Evolutionary conservation across 306 rosid genomes (phyloP), one percentile per base, ranked within the genome.

Genomic region (Ormosia semicastrata): DNA sequence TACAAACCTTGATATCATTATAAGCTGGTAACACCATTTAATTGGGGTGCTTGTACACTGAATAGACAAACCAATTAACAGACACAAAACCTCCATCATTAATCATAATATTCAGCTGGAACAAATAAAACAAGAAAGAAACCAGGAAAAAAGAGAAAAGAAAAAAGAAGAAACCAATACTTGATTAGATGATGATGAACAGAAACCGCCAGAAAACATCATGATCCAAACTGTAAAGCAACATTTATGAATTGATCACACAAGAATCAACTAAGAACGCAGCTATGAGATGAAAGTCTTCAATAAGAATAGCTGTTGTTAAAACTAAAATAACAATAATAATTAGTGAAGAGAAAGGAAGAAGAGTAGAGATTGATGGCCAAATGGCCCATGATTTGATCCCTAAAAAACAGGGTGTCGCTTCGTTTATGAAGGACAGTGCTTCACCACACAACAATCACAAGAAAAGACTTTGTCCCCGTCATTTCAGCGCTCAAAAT

Each of bases 341-440:
- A 52, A 62, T 29, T 50, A 81, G 36, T 34, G 59, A 71, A 47
- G 3, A 18, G 5, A 58, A 8, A 54, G 7, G 83, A 81, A 80
- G 40, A 76, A 76, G 81, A 81, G 66, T 75, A 80, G 86, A 82
- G 66, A 76, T 67, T 73, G 81, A 77, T 82, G 79, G 71, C 85
- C 66, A 83, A 69, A 66, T 50, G 80, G 30, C n/a, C 65, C 80
- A 78, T 41, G 64, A 63, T 74, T 84, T 79, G 66, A 78, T 44
- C 86, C 89, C 88, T 24, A 63, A 77, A 87, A 78, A 78, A 73
- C 36, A 69, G 82, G 70, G 71, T 86, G 64, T 68, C 44, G 71
- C 77, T 78, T 71, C 71, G 52, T 34, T 68, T 60, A 77, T 71
- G 39, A 67, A 79, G 70, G 74, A 72, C 60, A 71, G 40, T 57